phyloP scores from a whole-genome alignment of 345 rosid species.

The Tarenaya hassleriana region DNA sequence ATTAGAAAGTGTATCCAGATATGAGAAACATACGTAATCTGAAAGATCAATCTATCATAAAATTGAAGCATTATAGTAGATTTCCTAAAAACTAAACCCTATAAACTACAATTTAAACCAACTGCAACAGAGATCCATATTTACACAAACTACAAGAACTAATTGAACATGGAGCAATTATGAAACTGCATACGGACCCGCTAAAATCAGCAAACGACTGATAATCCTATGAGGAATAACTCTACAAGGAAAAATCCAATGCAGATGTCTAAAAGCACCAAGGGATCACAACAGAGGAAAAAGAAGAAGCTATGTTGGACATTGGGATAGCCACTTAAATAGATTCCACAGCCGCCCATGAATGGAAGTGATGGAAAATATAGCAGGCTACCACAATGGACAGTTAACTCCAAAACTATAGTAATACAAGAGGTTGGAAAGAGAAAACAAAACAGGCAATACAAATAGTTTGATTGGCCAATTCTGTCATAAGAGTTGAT shows the following conservation, averaged over 20 bases:
- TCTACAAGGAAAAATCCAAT: conserved; percentile 1
- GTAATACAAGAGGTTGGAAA: no score
- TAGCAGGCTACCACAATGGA: no score
- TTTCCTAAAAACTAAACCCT: conserved; percentile 13
- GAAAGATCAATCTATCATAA: conserved; percentile 14
- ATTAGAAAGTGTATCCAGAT: conserved; percentile 3
- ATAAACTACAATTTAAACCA: background rate
- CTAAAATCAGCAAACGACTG: conserved; percentile 1
- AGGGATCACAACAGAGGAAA: conserved; percentile 2
- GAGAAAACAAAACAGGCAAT: no score
- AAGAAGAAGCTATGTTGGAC: conserved; percentile 8
- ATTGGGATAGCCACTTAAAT: conserved; percentile 3
- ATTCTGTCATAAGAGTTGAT: no score
- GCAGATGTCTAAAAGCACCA: conserved; percentile 2
- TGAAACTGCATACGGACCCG: conserved; percentile 3
- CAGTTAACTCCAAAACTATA: no score
- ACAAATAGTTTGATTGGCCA: no score
- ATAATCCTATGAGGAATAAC: background rate
- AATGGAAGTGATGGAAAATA: background rate
- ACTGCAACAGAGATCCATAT: conserved; percentile 2
- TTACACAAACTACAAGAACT: conserved; percentile 2
- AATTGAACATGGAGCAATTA: conserved; percentile 7
- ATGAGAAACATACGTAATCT: background rate
- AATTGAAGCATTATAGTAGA: conserved; percentile 2
- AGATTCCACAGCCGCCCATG: background rate